Evolutionary conservation across 208 protist species (phyloP), one percentile per base, ranked within the genome.

Genomic region (Leishmania major): DNA sequence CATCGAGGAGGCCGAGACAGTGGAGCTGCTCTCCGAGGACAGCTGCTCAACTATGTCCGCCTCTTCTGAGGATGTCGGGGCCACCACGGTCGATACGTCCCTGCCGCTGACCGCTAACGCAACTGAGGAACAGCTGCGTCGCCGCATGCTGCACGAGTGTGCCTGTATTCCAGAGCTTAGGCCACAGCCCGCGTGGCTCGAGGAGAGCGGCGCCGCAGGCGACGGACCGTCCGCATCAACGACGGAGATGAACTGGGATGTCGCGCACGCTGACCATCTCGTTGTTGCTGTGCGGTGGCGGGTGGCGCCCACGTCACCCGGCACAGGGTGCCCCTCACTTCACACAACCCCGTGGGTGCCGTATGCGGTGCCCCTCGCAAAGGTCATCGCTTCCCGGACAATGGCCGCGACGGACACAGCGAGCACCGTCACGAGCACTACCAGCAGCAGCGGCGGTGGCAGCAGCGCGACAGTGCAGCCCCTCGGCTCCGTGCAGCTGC

Each of bases 11-110:
- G 79, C 83, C 0, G 83, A 86, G 47, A 86, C 83, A 17, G 66
- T 77, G 11, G 83, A 86, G n/a, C 1, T 25, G 6, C 57, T 83
- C 45, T 83, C 83, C 22, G 73, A 82, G 53, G 83, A 86, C 83
- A 86, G 83, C 83, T 71, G 71, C 72, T 86, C 83, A 3, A 86
- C 83, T 11, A 13, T 77, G 7, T 80, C 83, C 28, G 15, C 45
- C 17, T 31, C 66, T 3, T 73, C 75, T 28, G 45, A 77, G 35
- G 64, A 37, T 25, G 51, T 35, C 22, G n/a, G 49, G 7, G 60
- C 35, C 37, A 37, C 64, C 15, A 31, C 55, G 1, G 51, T 22
- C 7, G 49, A 72, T 25, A 25, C 31, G 49, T 57, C 49, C 1
- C n/a, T 31, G 47, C 60, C 76, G 22, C 19, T 35, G 40, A 1